Base-by-base conservation (phyloP, 1,284 basidiomycete genomes). In the Trichosporon asahii region DNA sequence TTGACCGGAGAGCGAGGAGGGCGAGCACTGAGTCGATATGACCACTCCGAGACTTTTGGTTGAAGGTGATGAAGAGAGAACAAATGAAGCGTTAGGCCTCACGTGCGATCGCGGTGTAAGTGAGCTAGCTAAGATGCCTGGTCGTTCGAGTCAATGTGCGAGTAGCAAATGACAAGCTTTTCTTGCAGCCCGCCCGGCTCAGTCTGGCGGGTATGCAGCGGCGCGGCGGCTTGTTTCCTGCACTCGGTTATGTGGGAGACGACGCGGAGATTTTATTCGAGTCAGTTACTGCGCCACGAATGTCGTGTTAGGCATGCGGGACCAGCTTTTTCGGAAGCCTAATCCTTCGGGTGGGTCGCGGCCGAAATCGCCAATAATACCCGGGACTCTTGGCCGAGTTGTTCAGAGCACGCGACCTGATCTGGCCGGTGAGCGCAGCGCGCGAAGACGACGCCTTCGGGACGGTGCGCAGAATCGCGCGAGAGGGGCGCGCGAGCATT, bases 321-420 rank as follows among this genome's bases (percentile, higher is more conserved):
- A 31, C n/a, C 27, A 31, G 57, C 57, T 29, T 31, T 29, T 31
- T 14, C 57, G 14, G 15, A 21, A 1, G 57, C 27, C 57, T 31
- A 61, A 61, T 11, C 15, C 27, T 29, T 31, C 29, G 27, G 57
- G 57, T 29, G 57, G 23, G 29, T 7, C 12, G 57, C 57, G 57
- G 57, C 57, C 57, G 57, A 61, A 61, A 61, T 33, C 57, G 57
- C 15, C 15, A 29, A 27, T 33, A 61, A 33, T 61, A 18, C 27
- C 57, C 57, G 67, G 90, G 89, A 70, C 81, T 80, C 33, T 80
- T 84, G n/a, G 85, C 80, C 12, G 90, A 87, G 14, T 90, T 88
- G 81, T 90, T 91, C 78, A 93, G 88, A 76, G 88, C 86, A 75
- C 88, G 79, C 14, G 40, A 64, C 63, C 63, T 37, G 35, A 40